Conservation (phyloP, 345 rosid genomes). For the Geranium brycei region DNA sequence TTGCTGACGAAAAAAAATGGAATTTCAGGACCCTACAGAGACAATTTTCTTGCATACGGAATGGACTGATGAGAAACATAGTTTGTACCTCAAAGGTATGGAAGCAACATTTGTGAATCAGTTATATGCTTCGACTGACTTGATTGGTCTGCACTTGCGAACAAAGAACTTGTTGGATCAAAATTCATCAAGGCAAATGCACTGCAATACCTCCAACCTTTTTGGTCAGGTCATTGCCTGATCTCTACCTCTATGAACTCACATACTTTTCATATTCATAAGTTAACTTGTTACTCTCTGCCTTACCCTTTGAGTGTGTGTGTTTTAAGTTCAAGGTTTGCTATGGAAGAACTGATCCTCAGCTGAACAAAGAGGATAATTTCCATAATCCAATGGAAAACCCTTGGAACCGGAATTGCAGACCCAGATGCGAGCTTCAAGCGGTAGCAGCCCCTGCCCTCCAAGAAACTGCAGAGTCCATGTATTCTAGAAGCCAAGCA, state of each 20-base stretch:
- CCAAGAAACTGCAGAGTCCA: slow-evolving; percentile 15
- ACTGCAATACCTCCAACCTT: slow-evolving; percentile 11
- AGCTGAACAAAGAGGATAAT: slow-evolving; percentile 13
- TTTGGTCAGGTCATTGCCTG: slow-evolving; percentile 48
- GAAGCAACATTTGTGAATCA: slow-evolving; percentile 82
- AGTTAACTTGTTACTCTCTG: neutral
- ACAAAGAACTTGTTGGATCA: slow-evolving; percentile 17
- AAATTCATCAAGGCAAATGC: slow-evolving; percentile 17
- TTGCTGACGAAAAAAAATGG: too few relatives aligned
- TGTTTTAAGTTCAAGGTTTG: slow-evolving; percentile 44
- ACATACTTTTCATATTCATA: slow-evolving; percentile 1
- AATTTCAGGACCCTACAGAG: slow-evolving; percentile 26
- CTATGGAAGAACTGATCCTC: slow-evolving; percentile 36
- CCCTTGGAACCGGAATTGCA: slow-evolving; percentile 60
- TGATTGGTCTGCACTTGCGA: slow-evolving; percentile 21
- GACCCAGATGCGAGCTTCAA: slow-evolving; percentile 18
- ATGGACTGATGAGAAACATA: slow-evolving; percentile 93
- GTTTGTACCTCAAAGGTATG: slow-evolving; percentile 74
- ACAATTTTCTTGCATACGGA: slow-evolving; percentile 28
- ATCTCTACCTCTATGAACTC: slow-evolving; percentile 1
- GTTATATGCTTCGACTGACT: slow-evolving; percentile 37
- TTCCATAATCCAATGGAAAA: slow-evolving; percentile 27
- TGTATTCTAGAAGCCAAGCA: slow-evolving; percentile 14
- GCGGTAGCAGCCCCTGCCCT: slow-evolving; percentile 5
- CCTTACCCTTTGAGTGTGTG: too few relatives aligned